Evolutionary conservation across 2,329 filamentous ascomycete genomes (phyloP), one percentile per base, ranked within the genome.

Genomic region (Aspergillus fructus): DNA sequence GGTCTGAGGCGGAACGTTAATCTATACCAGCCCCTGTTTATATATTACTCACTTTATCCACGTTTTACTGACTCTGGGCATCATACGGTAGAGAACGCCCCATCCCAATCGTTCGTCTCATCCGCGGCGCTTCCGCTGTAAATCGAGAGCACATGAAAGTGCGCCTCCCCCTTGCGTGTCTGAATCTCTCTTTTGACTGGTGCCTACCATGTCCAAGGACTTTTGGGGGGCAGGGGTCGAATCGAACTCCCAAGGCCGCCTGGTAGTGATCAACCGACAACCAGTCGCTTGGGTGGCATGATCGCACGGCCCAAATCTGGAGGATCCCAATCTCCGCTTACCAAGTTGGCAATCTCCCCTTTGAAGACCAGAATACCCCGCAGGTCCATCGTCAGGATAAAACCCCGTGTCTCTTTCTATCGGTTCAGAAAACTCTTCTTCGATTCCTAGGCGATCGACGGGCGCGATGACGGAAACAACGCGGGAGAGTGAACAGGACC

Each of bases 21-120:
- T 58, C 23, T 54, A 54, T 58, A 41, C 34, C 23, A 46, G 34
- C 34, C 34, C 34, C 34, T 56, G 43, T 11, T 24, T 30, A 47
- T 56, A 47, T 56, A 50, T 46, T 50, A 34, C 30, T 39, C 34
- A 13, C 27, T 46, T 27, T 40, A 40, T 47, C 33, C 41, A 17
- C n/a, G 41, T 5, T 34, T 40, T 50, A 41, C 34, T 37, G 13
- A n/a, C n/a, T 39, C 13, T 24, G 33, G 50, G 9, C 21, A 40
- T 41, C 51, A 51, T 33, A 50, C 48, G 39, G 39, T 30, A 12
- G n/a, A 19, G 24, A 48, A 30, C 7, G 19, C 37, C 30, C 41
- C 27, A 45, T 23, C 27, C 40, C 23, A 24, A 6, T 15, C 34
- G 39, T 30, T 13, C 27, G 12, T 51, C 39, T 40, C 21, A 27